These are phyloP conservation scores for Solanum lignicaule DNA, from an alignment of 257 asterid species.

Conservation along the genomic window DNA sequence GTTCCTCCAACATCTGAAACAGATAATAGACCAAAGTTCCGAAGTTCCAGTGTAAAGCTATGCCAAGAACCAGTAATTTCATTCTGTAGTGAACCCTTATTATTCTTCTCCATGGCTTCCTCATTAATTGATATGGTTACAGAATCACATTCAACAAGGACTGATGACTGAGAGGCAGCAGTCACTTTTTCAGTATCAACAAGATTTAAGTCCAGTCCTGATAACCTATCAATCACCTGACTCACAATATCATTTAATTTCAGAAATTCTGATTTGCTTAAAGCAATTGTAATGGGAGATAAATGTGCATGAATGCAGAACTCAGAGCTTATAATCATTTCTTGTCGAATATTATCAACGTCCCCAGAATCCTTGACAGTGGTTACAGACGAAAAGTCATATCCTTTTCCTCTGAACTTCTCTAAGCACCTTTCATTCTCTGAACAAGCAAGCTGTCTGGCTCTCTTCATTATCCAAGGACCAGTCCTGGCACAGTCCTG, in stretches of 20 bases:
- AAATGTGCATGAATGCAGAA: slow-evolving; percentile 50
- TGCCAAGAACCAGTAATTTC: slow-evolving; percentile 94
- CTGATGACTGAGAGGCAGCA: slow-evolving; percentile 47
- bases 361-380: slow-evolving; percentile 60
- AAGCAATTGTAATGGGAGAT: slow-evolving; percentile 39
- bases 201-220: slow-evolving; percentile 32
- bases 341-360: slow-evolving; percentile 39
- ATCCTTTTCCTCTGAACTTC: slow-evolving; percentile 39
- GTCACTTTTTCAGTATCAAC: slow-evolving; percentile 22
- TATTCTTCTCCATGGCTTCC: slow-evolving; percentile 40
- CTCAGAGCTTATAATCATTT: slow-evolving; percentile 62
- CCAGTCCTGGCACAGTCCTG: slow-evolving; percentile 61
- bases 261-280: slow-evolving; percentile 44
- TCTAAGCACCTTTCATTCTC: slow-evolving; percentile 47
- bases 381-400: slow-evolving; percentile 72
- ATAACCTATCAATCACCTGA: slow-evolving; percentile 37
- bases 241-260: slow-evolving; percentile 40
- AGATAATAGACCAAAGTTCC: slow-evolving; percentile 58
- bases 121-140: slow-evolving; percentile 30
- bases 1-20: slow-evolving; percentile 76
- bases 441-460: slow-evolving; percentile 65
- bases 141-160: slow-evolving; percentile 63
- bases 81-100: slow-evolving; percentile 32
- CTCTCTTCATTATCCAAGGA: slow-evolving; percentile 78
- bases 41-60: slow-evolving; percentile 50